Evolutionary conservation across 768 basidiomycete species (phyloP).

Genomic region (Phallus indusiatus): DNA sequence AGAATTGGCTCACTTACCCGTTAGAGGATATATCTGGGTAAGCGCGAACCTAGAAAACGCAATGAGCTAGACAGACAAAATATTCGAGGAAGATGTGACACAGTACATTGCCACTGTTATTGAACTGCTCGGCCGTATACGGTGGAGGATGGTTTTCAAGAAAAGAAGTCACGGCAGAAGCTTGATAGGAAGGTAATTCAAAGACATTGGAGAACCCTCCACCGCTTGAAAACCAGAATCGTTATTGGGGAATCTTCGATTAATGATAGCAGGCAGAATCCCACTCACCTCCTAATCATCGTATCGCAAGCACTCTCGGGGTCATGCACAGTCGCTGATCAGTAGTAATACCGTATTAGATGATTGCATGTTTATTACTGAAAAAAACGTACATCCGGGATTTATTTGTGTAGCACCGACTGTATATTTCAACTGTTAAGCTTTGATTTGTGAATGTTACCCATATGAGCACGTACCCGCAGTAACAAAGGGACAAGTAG

Average conservation of each 20-base stretch:
- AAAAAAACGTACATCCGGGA: neutral
- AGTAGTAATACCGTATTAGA: neutral
- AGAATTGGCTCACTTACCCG: slow-evolving; percentile 9
- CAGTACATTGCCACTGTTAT: slow-evolving; percentile 23
- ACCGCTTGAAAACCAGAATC: too few species aligned
- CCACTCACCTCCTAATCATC: slow-evolving; percentile 17
- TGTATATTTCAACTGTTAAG: neutral
- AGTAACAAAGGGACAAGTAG: slow-evolving; percentile 33
- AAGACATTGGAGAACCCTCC: slow-evolving; percentile 38
- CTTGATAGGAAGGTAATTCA: slow-evolving; percentile 30
- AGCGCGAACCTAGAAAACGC: slow-evolving; percentile 13
- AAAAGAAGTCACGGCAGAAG: slow-evolving; percentile 15
- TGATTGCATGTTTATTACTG: neutral
- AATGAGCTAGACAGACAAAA: neutral
- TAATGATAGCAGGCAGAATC: slow-evolving; percentile 11
- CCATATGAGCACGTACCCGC: slow-evolving; percentile 19
- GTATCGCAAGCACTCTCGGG: slow-evolving; percentile 28
- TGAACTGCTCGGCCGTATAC: slow-evolving; percentile 24
- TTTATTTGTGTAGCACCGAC: neutral
- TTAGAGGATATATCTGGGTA: slow-evolving; percentile 27
- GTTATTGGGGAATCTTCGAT: too few species aligned
- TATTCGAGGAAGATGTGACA: slow-evolving; percentile 2
- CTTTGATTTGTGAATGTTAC: neutral
- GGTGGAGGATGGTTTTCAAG: slow-evolving; percentile 21
- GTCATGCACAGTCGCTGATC: slow-evolving; percentile 18